Percentiles rank a stretch among this genome's conserved stretches.
These are phyloP conservation scores for Daldinia caldariorum DNA, from an alignment of 495 filamentous ascomycete genomes.

Conservation along the genomic window DNA sequence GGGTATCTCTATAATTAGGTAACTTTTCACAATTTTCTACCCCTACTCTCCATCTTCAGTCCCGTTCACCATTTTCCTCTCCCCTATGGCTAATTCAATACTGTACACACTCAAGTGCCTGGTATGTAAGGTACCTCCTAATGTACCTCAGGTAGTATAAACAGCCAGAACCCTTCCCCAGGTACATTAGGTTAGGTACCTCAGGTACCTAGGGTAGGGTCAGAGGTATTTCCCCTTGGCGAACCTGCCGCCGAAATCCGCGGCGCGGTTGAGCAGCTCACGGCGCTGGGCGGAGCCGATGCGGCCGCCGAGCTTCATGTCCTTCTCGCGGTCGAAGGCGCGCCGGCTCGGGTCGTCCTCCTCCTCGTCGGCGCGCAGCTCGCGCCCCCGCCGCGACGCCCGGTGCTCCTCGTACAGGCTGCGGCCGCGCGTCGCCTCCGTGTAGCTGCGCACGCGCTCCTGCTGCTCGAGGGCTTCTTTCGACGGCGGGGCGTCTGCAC, in stretches of 20 bases:
- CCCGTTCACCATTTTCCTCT: background rate
- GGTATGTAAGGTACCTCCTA: too few relatives aligned
- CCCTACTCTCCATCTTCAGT: background rate
- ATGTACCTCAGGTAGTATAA: too few relatives aligned
- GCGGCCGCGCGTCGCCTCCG: conserved; percentile 65
- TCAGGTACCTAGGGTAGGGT: too few relatives aligned
- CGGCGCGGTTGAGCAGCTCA: conserved; percentile 81
- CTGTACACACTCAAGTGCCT: too few relatives aligned
- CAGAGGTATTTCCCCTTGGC: conserved; percentile 79
- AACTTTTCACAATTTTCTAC: background rate
- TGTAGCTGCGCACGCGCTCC: conserved; percentile 48
- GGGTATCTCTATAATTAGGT: background rate
- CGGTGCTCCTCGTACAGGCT: conserved; percentile 73
- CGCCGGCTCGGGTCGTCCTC: conserved; percentile 92
- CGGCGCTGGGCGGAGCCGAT: conserved; percentile 78
- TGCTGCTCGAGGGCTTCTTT: conserved; percentile 57
- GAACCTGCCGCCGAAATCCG: conserved; percentile 86
- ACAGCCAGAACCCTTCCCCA: too few relatives aligned
- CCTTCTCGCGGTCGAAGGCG: conserved; percentile 93
- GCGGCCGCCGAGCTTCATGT: conserved; percentile 80
- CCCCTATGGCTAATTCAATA: background rate
- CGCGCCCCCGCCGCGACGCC: conserved; percentile 36
- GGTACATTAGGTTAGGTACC: too few relatives aligned
- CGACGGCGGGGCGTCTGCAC: background rate
- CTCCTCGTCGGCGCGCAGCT: conserved; percentile 56